Evolutionary conservation across 2,329 filamentous ascomycete genomes (phyloP).

Genomic region (Seiridium cupressi): DNA sequence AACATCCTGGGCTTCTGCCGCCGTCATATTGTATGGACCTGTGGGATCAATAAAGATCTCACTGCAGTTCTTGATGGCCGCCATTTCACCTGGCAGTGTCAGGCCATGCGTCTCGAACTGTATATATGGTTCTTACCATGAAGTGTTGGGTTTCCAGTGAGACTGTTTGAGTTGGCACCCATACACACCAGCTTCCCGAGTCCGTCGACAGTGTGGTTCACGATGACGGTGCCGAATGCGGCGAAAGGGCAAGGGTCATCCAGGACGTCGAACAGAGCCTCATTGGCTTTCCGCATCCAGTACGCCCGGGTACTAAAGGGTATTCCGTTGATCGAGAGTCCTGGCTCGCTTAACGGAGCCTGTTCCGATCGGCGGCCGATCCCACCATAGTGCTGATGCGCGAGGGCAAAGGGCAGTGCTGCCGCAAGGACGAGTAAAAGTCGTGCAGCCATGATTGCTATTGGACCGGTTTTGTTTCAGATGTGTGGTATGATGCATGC

Average conservation of each 20-base stretch:
- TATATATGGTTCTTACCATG: slow-evolving; percentile 36
- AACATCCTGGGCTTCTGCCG: slow-evolving; percentile 38
- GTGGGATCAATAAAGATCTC: slow-evolving; percentile 41
- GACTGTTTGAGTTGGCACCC: slow-evolving; percentile 43
- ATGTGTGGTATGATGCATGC: background rate
- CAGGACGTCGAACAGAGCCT: slow-evolving; percentile 30
- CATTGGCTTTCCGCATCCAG: slow-evolving; percentile 52
- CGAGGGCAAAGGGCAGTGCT: background rate
- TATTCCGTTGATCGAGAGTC: slow-evolving; percentile 12
- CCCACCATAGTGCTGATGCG: slow-evolving; percentile 6
- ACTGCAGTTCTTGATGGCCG: slow-evolving; percentile 53
- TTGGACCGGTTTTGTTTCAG: background rate
- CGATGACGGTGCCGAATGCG: slow-evolving; percentile 52
- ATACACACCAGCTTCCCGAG: slow-evolving; percentile 47
- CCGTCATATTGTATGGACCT: slow-evolving; percentile 41
- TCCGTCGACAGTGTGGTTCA: slow-evolving; percentile 48
- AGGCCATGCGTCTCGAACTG: no score
- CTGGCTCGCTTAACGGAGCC: background rate
- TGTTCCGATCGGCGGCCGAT: slow-evolving; percentile 8
- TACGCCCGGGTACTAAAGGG: slow-evolving; percentile 37
- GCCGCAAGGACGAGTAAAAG: background rate
- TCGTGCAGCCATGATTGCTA: background rate
- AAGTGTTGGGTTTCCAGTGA: slow-evolving; percentile 49
- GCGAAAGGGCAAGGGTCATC: slow-evolving; percentile 50
- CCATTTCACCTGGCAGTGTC: slow-evolving; percentile 43